Evolutionary conservation across 2,329 filamentous ascomycete species (phyloP).

Genomic region (Claviceps africana): DNA sequence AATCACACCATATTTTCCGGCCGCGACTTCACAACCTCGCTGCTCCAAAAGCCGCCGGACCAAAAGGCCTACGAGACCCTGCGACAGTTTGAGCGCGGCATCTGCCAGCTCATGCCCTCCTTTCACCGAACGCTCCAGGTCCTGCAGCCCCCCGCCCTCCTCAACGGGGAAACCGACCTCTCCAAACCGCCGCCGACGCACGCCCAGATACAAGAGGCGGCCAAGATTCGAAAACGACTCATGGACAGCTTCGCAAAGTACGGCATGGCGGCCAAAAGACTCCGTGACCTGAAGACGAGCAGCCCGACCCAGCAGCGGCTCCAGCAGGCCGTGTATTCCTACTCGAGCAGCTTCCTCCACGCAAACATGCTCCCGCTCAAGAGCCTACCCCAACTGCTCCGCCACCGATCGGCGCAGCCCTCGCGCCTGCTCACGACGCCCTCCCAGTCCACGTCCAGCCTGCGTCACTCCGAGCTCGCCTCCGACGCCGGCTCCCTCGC

Average conservation of each 20-base stretch:
- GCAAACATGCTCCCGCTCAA: constrained; percentile 84
- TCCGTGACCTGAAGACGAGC: constrained; percentile 63
- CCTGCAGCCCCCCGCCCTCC: constrained; percentile 44
- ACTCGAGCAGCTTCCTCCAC: constrained; percentile 72
- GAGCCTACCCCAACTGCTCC: constrained; percentile 52
- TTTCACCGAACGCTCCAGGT: constrained; percentile 67
- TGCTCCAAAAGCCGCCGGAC: constrained; percentile 55
- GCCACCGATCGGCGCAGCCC: constrained; percentile 23
- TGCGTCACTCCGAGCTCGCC: constrained; percentile 33
- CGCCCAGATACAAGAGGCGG: constrained; percentile 68
- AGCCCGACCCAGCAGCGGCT: constrained; percentile 59
- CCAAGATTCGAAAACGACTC: constrained; percentile 76
- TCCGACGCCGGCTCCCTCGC: constrained; percentile 31
- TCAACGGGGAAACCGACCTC: constrained; percentile 23
- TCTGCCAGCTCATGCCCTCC: constrained; percentile 63
- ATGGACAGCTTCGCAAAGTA: constrained; percentile 86
- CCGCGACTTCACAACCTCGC: constrained; percentile 61
- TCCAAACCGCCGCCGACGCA: constrained; percentile 34
- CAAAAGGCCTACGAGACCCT: constrained; percentile 73
- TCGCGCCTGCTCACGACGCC: constrained; percentile 21
- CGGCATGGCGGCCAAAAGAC: constrained; percentile 63
- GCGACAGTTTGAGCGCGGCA: constrained; percentile 76
- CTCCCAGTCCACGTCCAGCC: constrained; percentile 22
- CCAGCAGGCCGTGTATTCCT: constrained; percentile 69
- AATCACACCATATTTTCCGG: constrained; percentile 47